Conservation (phyloP, 2,329 filamentous ascomycete genomes). For the Aspergillus candidus region DNA sequence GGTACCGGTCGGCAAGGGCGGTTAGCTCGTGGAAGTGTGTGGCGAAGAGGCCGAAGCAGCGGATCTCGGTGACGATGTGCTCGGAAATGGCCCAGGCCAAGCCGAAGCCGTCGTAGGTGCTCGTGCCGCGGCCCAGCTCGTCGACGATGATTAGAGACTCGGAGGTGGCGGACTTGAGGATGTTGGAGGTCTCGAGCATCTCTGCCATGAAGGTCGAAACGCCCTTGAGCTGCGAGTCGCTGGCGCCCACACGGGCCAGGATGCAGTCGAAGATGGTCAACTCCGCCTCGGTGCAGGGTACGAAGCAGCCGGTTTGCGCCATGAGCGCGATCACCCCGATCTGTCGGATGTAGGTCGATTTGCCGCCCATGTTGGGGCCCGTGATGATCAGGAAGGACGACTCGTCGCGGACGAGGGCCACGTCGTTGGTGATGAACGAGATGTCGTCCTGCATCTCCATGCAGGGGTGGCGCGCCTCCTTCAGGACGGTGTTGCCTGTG, state of each 20-base stretch:
- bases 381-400: conserved; percentile 96
- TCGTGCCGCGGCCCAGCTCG: conserved; percentile 91
- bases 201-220: conserved; percentile 99
- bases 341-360: conserved; percentile 96
- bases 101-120: conserved; percentile 96
- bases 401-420: conserved; percentile 67
- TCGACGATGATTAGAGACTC: conserved; percentile 98
- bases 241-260: conserved; percentile 88
- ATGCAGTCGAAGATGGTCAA: conserved; percentile 96
- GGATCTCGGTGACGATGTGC: conserved; percentile 92
- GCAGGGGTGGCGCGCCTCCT: conserved; percentile 90
- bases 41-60: conserved; percentile 89
- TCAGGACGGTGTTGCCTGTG: conserved; percentile 80
- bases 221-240: conserved; percentile 93
- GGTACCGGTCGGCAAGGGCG: conserved; percentile 76
- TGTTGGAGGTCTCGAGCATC: conserved; percentile 98
- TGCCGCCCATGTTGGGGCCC: conserved; percentile 98
- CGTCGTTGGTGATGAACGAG: conserved; percentile 97
- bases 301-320: conserved; percentile 95
- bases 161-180: conserved; percentile 89
- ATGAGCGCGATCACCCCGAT: conserved; percentile 95
- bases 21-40: conserved; percentile 99
- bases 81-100: conserved; percentile 99
- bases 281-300: conserved; percentile 84
- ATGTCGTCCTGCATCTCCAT: conserved; percentile 99